phyloP scores from a whole-genome alignment of 108 stramenopile genomes.

The Cyclostephanos invisitatus region DNA sequence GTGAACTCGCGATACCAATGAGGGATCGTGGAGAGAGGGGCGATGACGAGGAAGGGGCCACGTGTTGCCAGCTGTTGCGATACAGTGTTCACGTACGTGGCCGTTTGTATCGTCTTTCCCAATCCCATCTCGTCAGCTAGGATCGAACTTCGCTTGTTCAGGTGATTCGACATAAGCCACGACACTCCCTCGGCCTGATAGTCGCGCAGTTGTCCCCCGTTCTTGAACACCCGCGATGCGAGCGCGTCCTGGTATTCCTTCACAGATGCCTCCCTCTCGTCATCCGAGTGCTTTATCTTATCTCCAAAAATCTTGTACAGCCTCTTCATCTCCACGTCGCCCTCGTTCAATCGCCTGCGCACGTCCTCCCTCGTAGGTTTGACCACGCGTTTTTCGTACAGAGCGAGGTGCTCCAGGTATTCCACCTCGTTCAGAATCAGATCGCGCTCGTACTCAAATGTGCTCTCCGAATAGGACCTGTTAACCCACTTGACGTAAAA shows the following conservation, averaged over 20 bases:
- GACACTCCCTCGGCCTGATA: conserved; percentile 95
- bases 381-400: conserved; percentile 51
- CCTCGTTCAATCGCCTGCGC: conserved; percentile 10
- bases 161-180: conserved; percentile 86
- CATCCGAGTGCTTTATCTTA: conserved; percentile 33
- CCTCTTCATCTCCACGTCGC: conserved; percentile 52
- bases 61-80: conserved; percentile 48
- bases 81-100: conserved; percentile 71
- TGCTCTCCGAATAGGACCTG: conserved; percentile 60
- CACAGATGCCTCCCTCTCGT: conserved; percentile 52
- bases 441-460: conserved; percentile 87
- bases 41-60: conserved; percentile 89
- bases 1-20: conserved; percentile 96
- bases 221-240: conserved; percentile 54
- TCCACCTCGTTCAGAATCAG: conserved; percentile 78
- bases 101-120: conserved; percentile 92
- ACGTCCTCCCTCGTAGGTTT: conserved; percentile 60
- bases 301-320: conserved; percentile 79
- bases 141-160: conserved; percentile 80
- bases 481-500: conserved; percentile 84
- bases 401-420: conserved; percentile 58
- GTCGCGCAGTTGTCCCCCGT: conserved; percentile 86
- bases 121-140: conserved; percentile 97
- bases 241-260: conserved; percentile 61
- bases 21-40: conserved; percentile 89